Evolutionary conservation across 129 eudicot genomes (phyloP).

Genomic region (Pulicaria dysenterica): DNA sequence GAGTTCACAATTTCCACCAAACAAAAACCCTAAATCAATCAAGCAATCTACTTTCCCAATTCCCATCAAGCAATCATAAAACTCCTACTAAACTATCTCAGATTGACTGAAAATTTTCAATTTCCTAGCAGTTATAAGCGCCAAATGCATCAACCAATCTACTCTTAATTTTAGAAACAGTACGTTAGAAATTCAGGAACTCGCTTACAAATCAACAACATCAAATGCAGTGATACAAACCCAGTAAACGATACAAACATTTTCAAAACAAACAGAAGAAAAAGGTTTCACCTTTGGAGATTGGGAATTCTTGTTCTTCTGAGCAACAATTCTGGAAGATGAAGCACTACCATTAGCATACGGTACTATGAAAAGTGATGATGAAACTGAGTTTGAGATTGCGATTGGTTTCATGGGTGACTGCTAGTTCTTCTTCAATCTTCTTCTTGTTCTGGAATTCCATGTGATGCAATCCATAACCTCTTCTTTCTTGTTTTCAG

Average conservation of each 20-base stretch:
- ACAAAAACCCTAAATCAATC: not conserved
- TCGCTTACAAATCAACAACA: not conserved
- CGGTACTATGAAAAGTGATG: conserved; percentile 24
- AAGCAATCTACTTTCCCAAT: too few species aligned
- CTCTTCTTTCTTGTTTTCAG: not conserved
- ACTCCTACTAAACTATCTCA: not conserved
- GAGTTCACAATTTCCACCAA: too few species aligned
- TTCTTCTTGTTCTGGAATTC: conserved; percentile 33
- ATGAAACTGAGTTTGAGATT: conserved; percentile 31
- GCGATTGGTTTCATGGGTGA: conserved; percentile 56
- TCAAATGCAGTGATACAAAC: not conserved
- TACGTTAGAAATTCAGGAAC: not conserved
- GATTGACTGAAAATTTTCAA: not conserved
- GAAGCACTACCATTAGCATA: conserved; percentile 22
- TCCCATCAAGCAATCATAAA: not conserved
- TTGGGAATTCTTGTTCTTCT: conserved; percentile 59
- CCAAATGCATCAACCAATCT: not conserved
- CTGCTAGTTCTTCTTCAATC: conserved; percentile 26
- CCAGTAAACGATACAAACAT: not conserved
- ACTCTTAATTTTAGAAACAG: not conserved
- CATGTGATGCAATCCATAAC: conserved; percentile 34
- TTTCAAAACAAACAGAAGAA: not conserved
- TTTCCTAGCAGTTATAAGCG: not conserved
- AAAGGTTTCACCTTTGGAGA: conserved; percentile 38
- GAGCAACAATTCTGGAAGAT: conserved; percentile 61